Evolutionary conservation across 148 eudicot genomes (phyloP), one percentile per base, ranked within the genome.

Genomic region (Bassia scoparia): DNA sequence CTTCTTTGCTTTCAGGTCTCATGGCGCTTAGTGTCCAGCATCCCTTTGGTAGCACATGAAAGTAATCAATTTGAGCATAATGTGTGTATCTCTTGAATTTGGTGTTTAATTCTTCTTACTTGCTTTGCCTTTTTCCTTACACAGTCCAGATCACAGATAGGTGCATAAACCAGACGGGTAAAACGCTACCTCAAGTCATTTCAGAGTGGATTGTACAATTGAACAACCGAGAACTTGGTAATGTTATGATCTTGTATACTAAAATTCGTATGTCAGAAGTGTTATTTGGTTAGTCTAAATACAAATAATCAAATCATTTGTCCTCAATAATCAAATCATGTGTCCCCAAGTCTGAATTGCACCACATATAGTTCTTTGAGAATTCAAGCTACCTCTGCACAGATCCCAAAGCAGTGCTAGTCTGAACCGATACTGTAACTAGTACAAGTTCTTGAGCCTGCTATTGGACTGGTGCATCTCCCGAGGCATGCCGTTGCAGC

Each of bases 1-100:
- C n/a, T n/a, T n/a, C n/a, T n/a, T n/a, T n/a, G n/a, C n/a, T 76
- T 66, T 76, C 87, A 94, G 98, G 77, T 91, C 44, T 78, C 88
- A 24, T 87, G 83, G 73, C 96, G 75, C 61, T 81, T 79, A 31
- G 73, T 83, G 43, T 70, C 81, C 41, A 77, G 72, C 63, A 86
- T 94, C 69, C 98, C 98, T 23, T 24, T 66, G 53, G 31, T 77
- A 77, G 89, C 85, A 27, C 98, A 94, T 80, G 97, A 91, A 82
- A 86, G 76, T 70, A 94, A 94, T 81, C 87, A 79, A 55, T 88
- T 83, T 68, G 98, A 89, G 82, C 98, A 90, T 73, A 88, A 84
- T 71, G 97, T 94, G 78, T 29, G 89, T 27, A 60, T 38, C 14
- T 67, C 23, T 35, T 64, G 11, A 33, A 37, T 0, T 55, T 18